Conservation (phyloP, 768 basidiomycete species). For the Boletales sp. region DNA sequence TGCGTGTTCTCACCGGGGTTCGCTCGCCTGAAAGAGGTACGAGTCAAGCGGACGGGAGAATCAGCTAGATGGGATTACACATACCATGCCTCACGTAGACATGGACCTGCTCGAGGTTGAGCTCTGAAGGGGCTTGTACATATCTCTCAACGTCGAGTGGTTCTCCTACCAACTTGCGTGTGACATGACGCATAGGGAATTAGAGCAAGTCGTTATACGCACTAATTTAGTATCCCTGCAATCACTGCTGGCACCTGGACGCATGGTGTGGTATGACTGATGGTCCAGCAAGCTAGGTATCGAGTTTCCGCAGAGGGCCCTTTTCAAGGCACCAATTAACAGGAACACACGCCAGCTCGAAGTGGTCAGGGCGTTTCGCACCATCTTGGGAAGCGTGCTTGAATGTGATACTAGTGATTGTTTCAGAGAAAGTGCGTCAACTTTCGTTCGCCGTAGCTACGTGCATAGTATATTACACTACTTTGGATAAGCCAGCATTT, state of each 20-base stretch:
- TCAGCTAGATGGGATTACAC: slow-evolving; percentile 16
- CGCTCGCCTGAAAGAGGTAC: slow-evolving; percentile 55
- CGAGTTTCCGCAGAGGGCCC: too few relatives aligned
- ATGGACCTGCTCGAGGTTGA: slow-evolving; percentile 69
- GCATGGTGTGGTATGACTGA: too few relatives aligned
- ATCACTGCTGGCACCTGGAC: background rate
- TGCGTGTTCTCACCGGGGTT: slow-evolving; percentile 67
- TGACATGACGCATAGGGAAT: background rate
- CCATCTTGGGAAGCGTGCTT: too few relatives aligned
- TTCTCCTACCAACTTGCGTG: slow-evolving; percentile 33
- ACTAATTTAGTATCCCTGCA: background rate
- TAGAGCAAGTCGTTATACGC: too few relatives aligned
- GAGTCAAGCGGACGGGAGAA: too few relatives aligned
- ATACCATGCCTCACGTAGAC: slow-evolving; percentile 72
- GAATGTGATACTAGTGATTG: too few relatives aligned
- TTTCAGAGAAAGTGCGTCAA: too few relatives aligned
- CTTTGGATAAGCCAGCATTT: background rate
- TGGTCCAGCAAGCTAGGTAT: too few relatives aligned
- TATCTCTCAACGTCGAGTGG: slow-evolving; percentile 61
- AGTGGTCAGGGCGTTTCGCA: too few relatives aligned
- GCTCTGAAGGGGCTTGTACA: slow-evolving; percentile 49
- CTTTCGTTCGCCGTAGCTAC: too few relatives aligned
- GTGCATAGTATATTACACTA: background rate
- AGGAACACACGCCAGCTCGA: too few relatives aligned
- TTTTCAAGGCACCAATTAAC: too few relatives aligned